Percentiles rank a stretch among this genome's conserved stretches.
Evolutionary conservation across 2,329 filamentous ascomycete species (phyloP).

Genomic region (Diplodia sapinea): DNA sequence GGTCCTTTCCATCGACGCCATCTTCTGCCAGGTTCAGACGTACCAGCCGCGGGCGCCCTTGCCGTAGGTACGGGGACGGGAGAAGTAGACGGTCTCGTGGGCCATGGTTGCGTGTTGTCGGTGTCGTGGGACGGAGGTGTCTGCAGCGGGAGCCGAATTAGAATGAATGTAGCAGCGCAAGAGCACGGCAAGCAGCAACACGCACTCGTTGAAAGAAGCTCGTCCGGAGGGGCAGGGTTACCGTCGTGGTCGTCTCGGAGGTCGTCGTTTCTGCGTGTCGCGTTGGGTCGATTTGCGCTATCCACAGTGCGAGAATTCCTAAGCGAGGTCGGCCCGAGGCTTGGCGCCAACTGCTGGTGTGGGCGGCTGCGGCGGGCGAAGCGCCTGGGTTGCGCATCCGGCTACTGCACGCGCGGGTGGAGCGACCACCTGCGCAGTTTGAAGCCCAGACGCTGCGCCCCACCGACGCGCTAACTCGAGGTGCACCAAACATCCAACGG

Average conservation of each 20-base stretch:
- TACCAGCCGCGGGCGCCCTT: constrained; percentile 96
- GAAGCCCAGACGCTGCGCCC: constrained; percentile 10
- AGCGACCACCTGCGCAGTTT: not conserved
- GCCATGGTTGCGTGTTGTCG: constrained; percentile 67
- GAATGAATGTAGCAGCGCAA: not conserved
- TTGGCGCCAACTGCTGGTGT: constrained; percentile 22
- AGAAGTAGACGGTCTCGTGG: constrained; percentile 99
- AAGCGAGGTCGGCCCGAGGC: constrained; percentile 32
- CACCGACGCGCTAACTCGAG: constrained; percentile 22
- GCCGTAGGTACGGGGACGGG: constrained; percentile 94
- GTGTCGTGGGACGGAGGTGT: constrained; percentile 32
- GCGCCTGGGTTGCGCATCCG: not conserved
- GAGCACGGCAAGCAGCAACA: constrained; percentile 4
- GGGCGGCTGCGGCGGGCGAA: constrained; percentile 7
- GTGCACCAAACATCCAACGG: constrained; percentile 20
- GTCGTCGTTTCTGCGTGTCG: constrained; percentile 30
- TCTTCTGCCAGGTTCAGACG: constrained; percentile 48
- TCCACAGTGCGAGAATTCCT: constrained; percentile 32
- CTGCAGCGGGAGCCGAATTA: constrained; percentile 9
- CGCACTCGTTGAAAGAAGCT: constrained; percentile 29
- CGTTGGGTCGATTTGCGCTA: constrained; percentile 22
- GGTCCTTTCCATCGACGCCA: constrained; percentile 8
- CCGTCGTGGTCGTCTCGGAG: constrained; percentile 31
- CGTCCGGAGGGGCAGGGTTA: constrained; percentile 30
- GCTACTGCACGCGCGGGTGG: not conserved